These are phyloP conservation scores for Astragalus glycyphyllos DNA, from an alignment of 306 rosid species.

Conservation along the genomic window DNA sequence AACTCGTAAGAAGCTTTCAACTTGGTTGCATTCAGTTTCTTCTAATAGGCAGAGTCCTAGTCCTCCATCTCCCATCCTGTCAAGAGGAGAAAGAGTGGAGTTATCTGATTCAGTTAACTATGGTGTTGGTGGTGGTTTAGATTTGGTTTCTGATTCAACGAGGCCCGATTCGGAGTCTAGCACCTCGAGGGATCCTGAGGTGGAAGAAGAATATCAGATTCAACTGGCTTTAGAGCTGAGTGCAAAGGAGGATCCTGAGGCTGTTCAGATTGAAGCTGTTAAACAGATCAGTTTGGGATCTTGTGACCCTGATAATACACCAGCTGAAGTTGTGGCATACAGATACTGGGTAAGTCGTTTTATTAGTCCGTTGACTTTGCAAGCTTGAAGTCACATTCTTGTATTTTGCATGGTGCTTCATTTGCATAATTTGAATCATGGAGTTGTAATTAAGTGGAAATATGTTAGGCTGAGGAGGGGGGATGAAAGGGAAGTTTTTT, in stretches of 20 bases:
- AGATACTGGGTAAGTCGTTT: conserved; percentile 88
- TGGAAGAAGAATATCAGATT: conserved; percentile 95
- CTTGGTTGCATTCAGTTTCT: conserved; percentile 83
- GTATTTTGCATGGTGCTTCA: too few relatives aligned
- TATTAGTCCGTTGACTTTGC: conserved; percentile 45
- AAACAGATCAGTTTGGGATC: conserved; percentile 98
- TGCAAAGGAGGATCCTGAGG: conserved; percentile 99
- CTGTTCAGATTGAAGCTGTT: conserved; percentile 98
- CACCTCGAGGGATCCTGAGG: conserved; percentile 83
- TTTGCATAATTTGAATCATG: too few relatives aligned
- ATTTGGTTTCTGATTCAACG: conserved; percentile 55
- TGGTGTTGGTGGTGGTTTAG: conserved; percentile 57
- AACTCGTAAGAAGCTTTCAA: conserved; percentile 60
- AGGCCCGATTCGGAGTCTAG: conserved; percentile 81
- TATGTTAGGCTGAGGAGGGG: not conserved
- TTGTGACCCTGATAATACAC: conserved; percentile 86
- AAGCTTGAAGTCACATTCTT: conserved; percentile 40
- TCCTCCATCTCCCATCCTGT: conserved; percentile 63
- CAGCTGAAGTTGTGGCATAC: conserved; percentile 92
- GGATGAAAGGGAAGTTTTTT: too few relatives aligned
- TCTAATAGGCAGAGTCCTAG: conserved; percentile 64
- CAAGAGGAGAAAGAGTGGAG: conserved; percentile 60
- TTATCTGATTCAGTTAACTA: conserved; percentile 61
- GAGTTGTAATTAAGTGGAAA: conserved; percentile 27
- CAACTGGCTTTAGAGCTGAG: conserved; percentile 93